Evolutionary conservation across 169 alveolate genomes (phyloP).

Genomic region (Cryptosporidium viatorum): DNA sequence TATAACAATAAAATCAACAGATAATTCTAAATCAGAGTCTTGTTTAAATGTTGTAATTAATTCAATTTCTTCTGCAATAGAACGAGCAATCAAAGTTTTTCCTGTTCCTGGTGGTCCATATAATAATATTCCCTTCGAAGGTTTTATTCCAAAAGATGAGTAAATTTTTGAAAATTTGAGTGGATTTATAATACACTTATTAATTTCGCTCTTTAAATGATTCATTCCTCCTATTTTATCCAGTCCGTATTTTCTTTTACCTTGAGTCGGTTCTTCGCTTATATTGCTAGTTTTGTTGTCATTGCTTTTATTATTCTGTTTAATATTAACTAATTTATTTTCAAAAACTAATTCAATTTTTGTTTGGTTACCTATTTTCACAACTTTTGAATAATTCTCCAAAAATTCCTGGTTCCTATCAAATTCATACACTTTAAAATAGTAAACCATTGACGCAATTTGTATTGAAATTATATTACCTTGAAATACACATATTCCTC

Average conservation of each 20-base stretch:
- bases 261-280: not conserved
- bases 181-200: slow-evolving; percentile 79
- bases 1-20: slow-evolving; percentile 36
- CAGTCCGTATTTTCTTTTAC: slow-evolving; percentile 66
- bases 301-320: not conserved
- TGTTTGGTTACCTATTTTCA: slow-evolving; percentile 47
- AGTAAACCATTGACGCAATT: slow-evolving; percentile 8
- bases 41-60: slow-evolving; percentile 7
- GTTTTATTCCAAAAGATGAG: slow-evolving; percentile 85
- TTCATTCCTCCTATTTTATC: slow-evolving; percentile 80
- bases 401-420: slow-evolving; percentile 9
- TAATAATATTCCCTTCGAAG: slow-evolving; percentile 86
- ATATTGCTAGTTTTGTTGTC: not conserved
- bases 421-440: slow-evolving; percentile 27
- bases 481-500: slow-evolving; percentile 46
- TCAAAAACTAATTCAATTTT: slow-evolving; percentile 33
- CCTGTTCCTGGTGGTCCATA: slow-evolving; percentile 90
- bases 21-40: not conserved
- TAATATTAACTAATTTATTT: not conserved
- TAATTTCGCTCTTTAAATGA: slow-evolving; percentile 77
- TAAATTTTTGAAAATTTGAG: slow-evolving; percentile 84
- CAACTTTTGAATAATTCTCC: slow-evolving; percentile 3
- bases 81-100: slow-evolving; percentile 86
- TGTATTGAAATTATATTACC: slow-evolving; percentile 49
- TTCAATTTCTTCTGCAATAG: slow-evolving; percentile 84